A percentile compares a stretch with the other conserved stretches of the same genome.
Conservation (phyloP, 768 basidiomycete species). For the Rhodosporidiobolus odoratus region DNA sequence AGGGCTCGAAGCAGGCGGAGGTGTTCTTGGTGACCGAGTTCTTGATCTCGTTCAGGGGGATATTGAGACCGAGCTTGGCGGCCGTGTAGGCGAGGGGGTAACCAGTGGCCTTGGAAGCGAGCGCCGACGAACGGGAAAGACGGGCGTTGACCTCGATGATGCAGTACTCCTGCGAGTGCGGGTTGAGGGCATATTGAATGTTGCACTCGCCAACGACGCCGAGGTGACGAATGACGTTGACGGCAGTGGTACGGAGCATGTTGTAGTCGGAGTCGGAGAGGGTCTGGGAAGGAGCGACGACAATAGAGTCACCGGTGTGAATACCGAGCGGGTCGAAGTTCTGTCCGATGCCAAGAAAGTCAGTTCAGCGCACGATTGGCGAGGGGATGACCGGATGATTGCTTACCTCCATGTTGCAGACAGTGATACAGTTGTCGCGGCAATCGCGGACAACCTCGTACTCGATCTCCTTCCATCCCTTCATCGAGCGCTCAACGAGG, state of each 20-base stretch:
- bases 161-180: constrained; percentile 89
- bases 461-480: constrained; percentile 99
- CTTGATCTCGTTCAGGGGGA: constrained; percentile 94
- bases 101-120: constrained; percentile 96
- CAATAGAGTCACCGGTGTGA: constrained; percentile 97
- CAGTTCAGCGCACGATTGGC: not conserved
- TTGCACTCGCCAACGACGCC: constrained; percentile 98
- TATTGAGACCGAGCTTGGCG: constrained; percentile 92
- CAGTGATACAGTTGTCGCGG: constrained; percentile 96
- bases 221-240: constrained; percentile 97
- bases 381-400: not conserved
- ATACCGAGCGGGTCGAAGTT: constrained; percentile 99
- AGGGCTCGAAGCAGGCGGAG: constrained; percentile 95
- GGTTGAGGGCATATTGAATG: constrained; percentile 97
- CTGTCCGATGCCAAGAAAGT: constrained; percentile 50
- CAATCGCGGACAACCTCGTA: constrained; percentile 98
- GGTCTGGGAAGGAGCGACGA: constrained; percentile 95
- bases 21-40: constrained; percentile 97
- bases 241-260: constrained; percentile 95
- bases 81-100: constrained; percentile 98
- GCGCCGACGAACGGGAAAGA: constrained; percentile 91
- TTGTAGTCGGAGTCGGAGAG: constrained; percentile 99
- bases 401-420: constrained; percentile 99
- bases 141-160: constrained; percentile 99
- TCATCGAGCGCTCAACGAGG: constrained; percentile 98